These are phyloP conservation scores for Asterionellopsis glacialis DNA, from an alignment of 108 stramenopile species.

Conservation along the genomic window DNA sequence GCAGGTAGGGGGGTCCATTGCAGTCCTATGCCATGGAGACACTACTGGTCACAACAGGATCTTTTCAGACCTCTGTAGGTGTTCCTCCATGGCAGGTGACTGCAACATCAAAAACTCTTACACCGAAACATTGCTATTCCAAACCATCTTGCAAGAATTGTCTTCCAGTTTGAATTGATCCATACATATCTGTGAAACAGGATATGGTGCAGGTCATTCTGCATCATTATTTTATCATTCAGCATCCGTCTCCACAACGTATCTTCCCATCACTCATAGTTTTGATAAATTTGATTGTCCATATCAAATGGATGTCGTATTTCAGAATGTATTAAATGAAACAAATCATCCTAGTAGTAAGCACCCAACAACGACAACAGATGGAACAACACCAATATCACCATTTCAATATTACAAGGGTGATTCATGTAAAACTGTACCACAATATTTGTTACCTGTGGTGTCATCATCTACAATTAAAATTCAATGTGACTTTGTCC, in stretches of 20 bases:
- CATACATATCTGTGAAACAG: conserved; percentile 43
- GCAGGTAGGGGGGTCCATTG: too few species aligned
- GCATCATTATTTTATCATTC: conserved; percentile 27
- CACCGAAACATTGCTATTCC: conserved; percentile 29
- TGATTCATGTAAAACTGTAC: conserved; percentile 39
- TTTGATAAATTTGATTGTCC: conserved; percentile 58
- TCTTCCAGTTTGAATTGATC: neutral
- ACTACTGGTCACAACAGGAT: too few species aligned
- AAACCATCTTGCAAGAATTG: conserved; percentile 19
- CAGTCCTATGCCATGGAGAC: too few species aligned
- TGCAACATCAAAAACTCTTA: too few species aligned
- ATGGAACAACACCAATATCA: too few species aligned
- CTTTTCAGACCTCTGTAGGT: too few species aligned
- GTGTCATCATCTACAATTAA: too few species aligned
- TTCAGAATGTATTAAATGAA: neutral
- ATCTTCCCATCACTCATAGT: conserved; percentile 10
- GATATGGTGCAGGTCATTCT: conserved; percentile 51
- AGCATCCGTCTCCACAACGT: neutral
- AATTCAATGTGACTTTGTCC: conserved; percentile 37
- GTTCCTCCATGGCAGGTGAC: too few species aligned
- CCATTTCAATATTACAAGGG: conserved; percentile 14
- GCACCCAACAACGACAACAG: too few species aligned
- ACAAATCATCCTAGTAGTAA: too few species aligned
- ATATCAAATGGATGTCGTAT: conserved; percentile 30
- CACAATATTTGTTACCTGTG: conserved; percentile 5